Evolutionary conservation across 2,329 filamentous ascomycete species (phyloP).

Genomic region (Talaromyces sp.): DNA sequence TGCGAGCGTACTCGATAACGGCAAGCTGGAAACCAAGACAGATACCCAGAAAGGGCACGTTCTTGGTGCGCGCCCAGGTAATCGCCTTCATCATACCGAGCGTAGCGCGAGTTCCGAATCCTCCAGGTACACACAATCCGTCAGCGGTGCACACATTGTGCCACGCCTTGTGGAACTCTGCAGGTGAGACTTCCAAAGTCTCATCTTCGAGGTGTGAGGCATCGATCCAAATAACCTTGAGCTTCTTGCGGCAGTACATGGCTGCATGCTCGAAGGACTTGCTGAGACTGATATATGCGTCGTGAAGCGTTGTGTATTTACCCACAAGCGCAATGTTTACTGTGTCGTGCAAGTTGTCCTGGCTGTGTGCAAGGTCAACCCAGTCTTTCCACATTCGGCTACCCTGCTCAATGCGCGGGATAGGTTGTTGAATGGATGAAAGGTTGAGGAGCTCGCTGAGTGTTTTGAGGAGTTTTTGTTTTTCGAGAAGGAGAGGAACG

Average conservation of each 20-base stretch:
- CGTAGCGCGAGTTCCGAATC: conserved; percentile 76
- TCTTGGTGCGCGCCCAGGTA: conserved; percentile 80
- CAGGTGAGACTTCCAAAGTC: conserved; percentile 59
- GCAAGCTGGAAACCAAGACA: conserved; percentile 92
- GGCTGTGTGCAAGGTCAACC: conserved; percentile 65
- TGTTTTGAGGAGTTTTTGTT: conserved; percentile 70
- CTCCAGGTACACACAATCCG: conserved; percentile 54
- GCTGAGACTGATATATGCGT: conserved; percentile 78
- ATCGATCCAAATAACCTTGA: conserved; percentile 81
- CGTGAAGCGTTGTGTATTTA: conserved; percentile 81
- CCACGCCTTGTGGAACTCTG: conserved; percentile 54
- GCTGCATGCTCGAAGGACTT: conserved; percentile 89
- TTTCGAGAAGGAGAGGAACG: conserved; percentile 83
- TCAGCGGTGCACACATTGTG: conserved; percentile 62
- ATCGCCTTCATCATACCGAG: conserved; percentile 87
- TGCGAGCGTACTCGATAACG: conserved; percentile 76
- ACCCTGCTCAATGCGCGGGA: conserved; percentile 59
- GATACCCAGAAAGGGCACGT: conserved; percentile 79
- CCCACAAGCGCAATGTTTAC: conserved; percentile 85
- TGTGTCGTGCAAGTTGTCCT: conserved; percentile 53
- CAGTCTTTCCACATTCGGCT: conserved; percentile 71
- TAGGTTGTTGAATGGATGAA: conserved; percentile 52
- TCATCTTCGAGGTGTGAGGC: conserved; percentile 74
- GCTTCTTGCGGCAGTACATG: conserved; percentile 76
- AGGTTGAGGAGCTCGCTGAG: conserved; percentile 65